Conservation (phyloP, 1,139 yeast species). For the Kodamaea derodonti region DNA sequence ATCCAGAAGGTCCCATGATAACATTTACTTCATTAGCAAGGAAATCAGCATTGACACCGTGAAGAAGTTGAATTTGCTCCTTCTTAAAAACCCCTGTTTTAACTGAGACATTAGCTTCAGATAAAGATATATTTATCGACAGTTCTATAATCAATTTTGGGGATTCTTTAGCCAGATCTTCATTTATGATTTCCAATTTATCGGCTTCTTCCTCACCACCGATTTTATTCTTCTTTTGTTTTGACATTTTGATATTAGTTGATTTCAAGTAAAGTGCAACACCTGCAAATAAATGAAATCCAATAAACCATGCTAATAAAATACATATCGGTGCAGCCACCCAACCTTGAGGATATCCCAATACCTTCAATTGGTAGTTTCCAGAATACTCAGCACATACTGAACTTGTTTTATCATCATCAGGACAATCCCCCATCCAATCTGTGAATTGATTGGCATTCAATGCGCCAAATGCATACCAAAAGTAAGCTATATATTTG, state of each 20-base stretch:
- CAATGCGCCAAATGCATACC: slow-evolving; percentile 75
- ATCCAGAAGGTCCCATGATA: slow-evolving; percentile 28
- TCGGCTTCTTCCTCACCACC: slow-evolving; percentile 25
- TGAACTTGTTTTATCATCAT: slow-evolving; percentile 9
- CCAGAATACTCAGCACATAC: slow-evolving; percentile 50
- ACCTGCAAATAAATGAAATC: slow-evolving; percentile 49
- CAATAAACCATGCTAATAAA: slow-evolving; percentile 56
- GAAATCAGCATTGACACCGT: slow-evolving; percentile 17
- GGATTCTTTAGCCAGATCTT: slow-evolving; percentile 4
- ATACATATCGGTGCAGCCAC: slow-evolving; percentile 61
- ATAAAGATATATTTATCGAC: slow-evolving; percentile 3
- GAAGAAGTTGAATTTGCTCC: slow-evolving; percentile 11
- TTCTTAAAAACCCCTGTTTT: slow-evolving; percentile 1
- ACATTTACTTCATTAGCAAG: slow-evolving; percentile 18
- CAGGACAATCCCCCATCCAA: slow-evolving; percentile 57
- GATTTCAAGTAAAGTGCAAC: slow-evolving; percentile 42
- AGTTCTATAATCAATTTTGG: background rate
- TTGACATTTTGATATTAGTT: slow-evolving; percentile 53
- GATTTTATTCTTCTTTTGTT: slow-evolving; percentile 32
- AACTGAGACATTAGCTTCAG: slow-evolving; percentile 3
- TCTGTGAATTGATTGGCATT: slow-evolving; percentile 62
- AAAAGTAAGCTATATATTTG: slow-evolving; percentile 68
- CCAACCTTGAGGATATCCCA: slow-evolving; percentile 69
- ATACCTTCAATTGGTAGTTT: slow-evolving; percentile 44
- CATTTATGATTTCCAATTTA: slow-evolving; percentile 2